Base-by-base conservation (phyloP, 805 yeast genomes). In the Schizosaccharomyces japonicus region DNA sequence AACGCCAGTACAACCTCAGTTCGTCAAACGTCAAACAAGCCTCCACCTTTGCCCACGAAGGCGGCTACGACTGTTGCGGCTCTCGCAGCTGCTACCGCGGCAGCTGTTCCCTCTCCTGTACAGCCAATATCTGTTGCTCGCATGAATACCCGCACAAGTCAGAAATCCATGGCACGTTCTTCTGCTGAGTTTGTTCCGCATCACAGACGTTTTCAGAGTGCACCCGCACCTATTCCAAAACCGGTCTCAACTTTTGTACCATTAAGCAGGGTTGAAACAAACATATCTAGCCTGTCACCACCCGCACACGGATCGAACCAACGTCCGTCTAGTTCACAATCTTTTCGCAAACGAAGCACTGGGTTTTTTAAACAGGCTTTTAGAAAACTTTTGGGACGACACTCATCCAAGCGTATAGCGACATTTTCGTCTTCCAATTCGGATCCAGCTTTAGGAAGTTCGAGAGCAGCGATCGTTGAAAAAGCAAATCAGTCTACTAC, bases 291-390 rank as follows among this genome's bases (percentile, higher is more conserved):
- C 13, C 27, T 36, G 6, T 19, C 26, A 11, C 17, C 17, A 5
- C 42, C 42, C 13, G 15, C 13, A 17, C 23, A 5, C 27, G 27
- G 23, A n/a, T 5, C 23, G 11, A n/a, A 7, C 11, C 11, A 36
- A n/a, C 42, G 42, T 5, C 42, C 42, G 13, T 36, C 42, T 7
- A 36, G 27, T 21, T 25, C 42, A 19, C 42, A 36, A 36, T 36
- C 42, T 2, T 36, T 36, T 21, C 17, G 19, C 17, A 36, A 23
- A 17, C 17, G 23, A 36, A 23, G 42, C 23, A 13, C 27, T 2
- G 42, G 42, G 11, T 36, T 36, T 17, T 36, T 36, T 5, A 36
- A 36, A 21, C 17, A 36, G 11, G 23, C 42, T 17, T 36, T 36
- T 10, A 15, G 23, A 36, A 36, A 36, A 4, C 17, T 36, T 11